Evolutionary conservation across 1,284 basidiomycete genomes (phyloP).

Genomic region (Lentinula novae-zelandiae): DNA sequence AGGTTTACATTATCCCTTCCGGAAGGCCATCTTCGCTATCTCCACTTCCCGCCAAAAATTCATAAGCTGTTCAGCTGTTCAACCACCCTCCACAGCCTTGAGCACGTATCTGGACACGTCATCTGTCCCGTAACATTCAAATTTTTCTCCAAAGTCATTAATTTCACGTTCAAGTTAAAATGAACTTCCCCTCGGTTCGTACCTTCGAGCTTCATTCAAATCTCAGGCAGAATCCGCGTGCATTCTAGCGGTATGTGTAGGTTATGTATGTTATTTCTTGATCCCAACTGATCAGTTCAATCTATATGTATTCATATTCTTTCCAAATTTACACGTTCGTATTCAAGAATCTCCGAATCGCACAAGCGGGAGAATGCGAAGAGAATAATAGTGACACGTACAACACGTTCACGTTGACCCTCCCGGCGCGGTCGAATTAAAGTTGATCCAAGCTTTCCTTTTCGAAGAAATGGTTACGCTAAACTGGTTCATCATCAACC

Average conservation of each 20-base stretch:
- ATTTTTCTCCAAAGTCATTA: neutral
- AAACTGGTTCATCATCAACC: neutral
- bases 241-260: neutral
- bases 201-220: neutral
- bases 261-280: neutral
- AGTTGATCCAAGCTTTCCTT: neutral
- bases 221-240: neutral
- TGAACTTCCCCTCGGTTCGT: neutral
- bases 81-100: neutral
- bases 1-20: neutral
- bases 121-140: neutral
- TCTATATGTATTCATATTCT: neutral
- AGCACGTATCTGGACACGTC: neutral
- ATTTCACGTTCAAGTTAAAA: neutral
- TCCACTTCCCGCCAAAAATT: neutral
- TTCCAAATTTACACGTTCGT: neutral
- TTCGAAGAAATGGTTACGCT: neutral
- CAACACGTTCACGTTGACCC: neutral
- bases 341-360: neutral
- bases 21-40: neutral
- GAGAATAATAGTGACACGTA: neutral
- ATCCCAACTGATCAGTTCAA: neutral
- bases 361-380: neutral
- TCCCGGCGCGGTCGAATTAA: neutral
- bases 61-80: neutral